Conservation (phyloP, 352 stramenopile genomes). For the Phytopythium montanum region DNA sequence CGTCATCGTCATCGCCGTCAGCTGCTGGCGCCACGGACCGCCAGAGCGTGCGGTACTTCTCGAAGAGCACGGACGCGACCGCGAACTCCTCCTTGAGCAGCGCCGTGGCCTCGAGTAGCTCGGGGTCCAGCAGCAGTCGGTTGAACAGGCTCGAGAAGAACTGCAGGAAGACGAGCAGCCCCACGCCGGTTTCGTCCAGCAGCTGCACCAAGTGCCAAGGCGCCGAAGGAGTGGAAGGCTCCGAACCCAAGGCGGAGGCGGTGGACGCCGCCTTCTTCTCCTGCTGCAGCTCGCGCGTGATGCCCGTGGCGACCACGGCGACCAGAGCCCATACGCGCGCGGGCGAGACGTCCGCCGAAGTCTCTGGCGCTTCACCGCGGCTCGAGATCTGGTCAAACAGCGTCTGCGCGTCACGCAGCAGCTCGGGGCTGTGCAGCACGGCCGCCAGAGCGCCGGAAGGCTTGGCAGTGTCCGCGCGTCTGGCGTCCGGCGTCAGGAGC, state of each 20-base stretch:
- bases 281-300: conserved; percentile 37
- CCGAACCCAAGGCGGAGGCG: no score
- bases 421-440: conserved; percentile 17
- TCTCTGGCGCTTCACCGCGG: conserved; percentile 10
- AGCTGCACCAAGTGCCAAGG: conserved; percentile 35
- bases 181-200: conserved; percentile 48
- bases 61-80: conserved; percentile 63
- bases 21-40: conserved; percentile 18
- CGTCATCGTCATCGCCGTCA: neutral
- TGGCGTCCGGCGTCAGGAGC: neutral
- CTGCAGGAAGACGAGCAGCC: conserved; percentile 58
- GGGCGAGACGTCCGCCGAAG: conserved; percentile 8
- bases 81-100: conserved; percentile 82
- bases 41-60: conserved; percentile 76
- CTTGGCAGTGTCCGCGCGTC: conserved; percentile 6
- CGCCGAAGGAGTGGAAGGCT: neutral
- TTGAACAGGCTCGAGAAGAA: conserved; percentile 81
- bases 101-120: conserved; percentile 66
- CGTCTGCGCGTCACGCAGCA: conserved; percentile 28
- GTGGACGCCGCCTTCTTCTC: conserved; percentile 8
- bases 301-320: conserved; percentile 37
- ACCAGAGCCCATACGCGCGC: conserved; percentile 39
- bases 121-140: conserved; percentile 64
- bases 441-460: conserved; percentile 13
- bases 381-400: conserved; percentile 43